Evolutionary conservation across 2,329 filamentous ascomycete species (phyloP).

Genomic region (Microsporum audouinii): DNA sequence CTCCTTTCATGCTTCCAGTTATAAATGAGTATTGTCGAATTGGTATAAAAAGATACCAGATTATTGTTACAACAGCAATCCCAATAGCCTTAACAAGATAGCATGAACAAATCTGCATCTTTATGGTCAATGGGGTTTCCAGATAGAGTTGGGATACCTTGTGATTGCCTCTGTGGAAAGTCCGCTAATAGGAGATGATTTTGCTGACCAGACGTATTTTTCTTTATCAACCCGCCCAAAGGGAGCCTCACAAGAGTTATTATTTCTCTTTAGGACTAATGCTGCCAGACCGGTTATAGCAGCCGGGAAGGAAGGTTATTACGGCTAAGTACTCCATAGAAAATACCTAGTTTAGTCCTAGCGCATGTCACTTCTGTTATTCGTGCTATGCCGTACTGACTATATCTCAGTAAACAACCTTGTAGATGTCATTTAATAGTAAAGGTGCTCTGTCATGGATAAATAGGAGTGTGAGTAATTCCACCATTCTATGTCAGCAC

Average conservation of each 20-base stretch:
- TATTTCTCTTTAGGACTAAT: constrained; percentile 20
- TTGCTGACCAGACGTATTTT: constrained; percentile 33
- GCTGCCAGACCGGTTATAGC: constrained; percentile 13
- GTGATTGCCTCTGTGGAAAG: constrained; percentile 19
- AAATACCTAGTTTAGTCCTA: no score
- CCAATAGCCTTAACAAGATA: constrained; percentile 36
- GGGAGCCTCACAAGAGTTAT: constrained; percentile 18
- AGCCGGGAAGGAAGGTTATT: constrained; percentile 17
- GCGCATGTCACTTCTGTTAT: no score
- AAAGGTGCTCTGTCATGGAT: no score
- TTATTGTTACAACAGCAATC: constrained; percentile 31
- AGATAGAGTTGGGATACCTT: constrained; percentile 32
- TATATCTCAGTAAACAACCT: no score
- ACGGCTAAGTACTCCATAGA: constrained; percentile 25
- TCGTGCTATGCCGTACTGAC: no score
- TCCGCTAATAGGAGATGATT: constrained; percentile 28
- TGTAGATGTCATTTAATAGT: no score
- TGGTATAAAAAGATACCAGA: background rate
- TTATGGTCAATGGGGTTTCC: constrained; percentile 34
- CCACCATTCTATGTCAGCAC: no score
- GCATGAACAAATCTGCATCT: constrained; percentile 31
- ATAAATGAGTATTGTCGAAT: background rate
- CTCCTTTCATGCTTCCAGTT: background rate
- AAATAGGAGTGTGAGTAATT: no score
- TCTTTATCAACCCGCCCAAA: constrained; percentile 31